Percentiles rank a stretch among this genome's conserved stretches.
phyloP scores from a whole-genome alignment of 2,329 filamentous ascomycete species.

The Dactylellina leptospora region DNA sequence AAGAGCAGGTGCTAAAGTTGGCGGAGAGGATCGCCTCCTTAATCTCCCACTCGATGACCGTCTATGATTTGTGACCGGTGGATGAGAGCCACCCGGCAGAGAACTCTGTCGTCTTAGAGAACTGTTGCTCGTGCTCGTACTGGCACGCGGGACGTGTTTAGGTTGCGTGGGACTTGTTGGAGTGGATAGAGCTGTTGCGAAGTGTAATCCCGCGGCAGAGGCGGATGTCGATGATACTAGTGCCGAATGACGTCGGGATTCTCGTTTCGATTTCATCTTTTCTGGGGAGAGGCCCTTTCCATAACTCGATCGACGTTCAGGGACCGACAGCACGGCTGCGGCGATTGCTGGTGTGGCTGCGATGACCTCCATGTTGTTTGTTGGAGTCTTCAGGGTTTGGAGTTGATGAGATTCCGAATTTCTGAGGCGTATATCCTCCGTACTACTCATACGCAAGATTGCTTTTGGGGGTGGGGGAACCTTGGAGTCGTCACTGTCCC shows the following conservation, averaged over 20 bases:
- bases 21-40: slow-evolving; percentile 50
- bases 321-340: slow-evolving; percentile 54
- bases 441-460: slow-evolving; percentile 54
- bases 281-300: slow-evolving; percentile 51
- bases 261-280: slow-evolving; percentile 54
- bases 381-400: slow-evolving; percentile 44
- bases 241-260: slow-evolving; percentile 49
- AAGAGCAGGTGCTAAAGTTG: slow-evolving; percentile 35
- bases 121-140: slow-evolving; percentile 53
- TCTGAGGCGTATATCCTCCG: slow-evolving; percentile 52
- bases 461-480: slow-evolving; percentile 46
- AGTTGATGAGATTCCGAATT: slow-evolving; percentile 55
- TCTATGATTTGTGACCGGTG: slow-evolving; percentile 40
- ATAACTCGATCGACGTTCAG: slow-evolving; percentile 50
- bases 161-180: slow-evolving; percentile 53
- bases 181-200: slow-evolving; percentile 54
- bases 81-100: slow-evolving; percentile 37
- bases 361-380: slow-evolving; percentile 50
- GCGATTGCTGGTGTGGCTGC: slow-evolving; percentile 53
- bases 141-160: slow-evolving; percentile 52
- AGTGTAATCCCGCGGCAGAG: slow-evolving; percentile 51
- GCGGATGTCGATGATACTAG: slow-evolving; percentile 54
- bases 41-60: slow-evolving; percentile 49
- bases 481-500: slow-evolving; percentile 48
- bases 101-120: slow-evolving; percentile 55